Base-by-base conservation (phyloP, 1,284 basidiomycete genomes). In the Ceratobasidium sp. region DNA sequence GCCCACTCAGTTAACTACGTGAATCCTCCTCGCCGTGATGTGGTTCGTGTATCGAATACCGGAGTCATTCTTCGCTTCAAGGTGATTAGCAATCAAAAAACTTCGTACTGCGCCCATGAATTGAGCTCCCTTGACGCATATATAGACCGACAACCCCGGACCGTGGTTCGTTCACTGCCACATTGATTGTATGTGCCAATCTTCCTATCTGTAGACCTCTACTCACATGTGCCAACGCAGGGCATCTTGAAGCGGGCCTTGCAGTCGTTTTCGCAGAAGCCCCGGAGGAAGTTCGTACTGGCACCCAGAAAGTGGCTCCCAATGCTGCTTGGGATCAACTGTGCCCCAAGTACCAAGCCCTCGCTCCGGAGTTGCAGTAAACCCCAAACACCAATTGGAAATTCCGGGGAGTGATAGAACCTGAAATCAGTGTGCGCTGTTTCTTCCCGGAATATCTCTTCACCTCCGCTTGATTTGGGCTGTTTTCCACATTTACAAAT, bases 91-190 rank as follows among this genome's bases (percentile, higher is more conserved):
- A 5, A n/a, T 33, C 33, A 6, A 33, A 38, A 33, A 1, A n/a
- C 20, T n/a, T 0, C 16, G 20, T n/a, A 38, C 48, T 27, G 35
- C 20, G 14, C 35, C 23, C 16, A 57, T 30, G n/a, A 35, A 8
- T 68, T 4, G 55, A 30, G 5, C 41, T 23, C 23, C 35, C 33
- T 23, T 55, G 54, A 41, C 30, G 35, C 3, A 41, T 33, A 3
- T 30, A 23, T 38, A 81, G 48, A 85, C 86, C 2, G 83, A 86
- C 68, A 86, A 87, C 59, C 41, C 82, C 0, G 85, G 86, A 1
- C 82, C 85, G 35, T 88, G 87, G 87, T 85, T 88, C 75, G 77
- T 88, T 79, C 87, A 87, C 79, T 88, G 87, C 86, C 86, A 67
- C 74, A 84, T 82, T 65, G 46, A 41, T 57, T 54, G 73, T 69